Percentiles rank a stretch among this genome's conserved stretches.
Conservation (phyloP, 495 filamentous ascomycete species). For the Penicillium turbatum region DNA sequence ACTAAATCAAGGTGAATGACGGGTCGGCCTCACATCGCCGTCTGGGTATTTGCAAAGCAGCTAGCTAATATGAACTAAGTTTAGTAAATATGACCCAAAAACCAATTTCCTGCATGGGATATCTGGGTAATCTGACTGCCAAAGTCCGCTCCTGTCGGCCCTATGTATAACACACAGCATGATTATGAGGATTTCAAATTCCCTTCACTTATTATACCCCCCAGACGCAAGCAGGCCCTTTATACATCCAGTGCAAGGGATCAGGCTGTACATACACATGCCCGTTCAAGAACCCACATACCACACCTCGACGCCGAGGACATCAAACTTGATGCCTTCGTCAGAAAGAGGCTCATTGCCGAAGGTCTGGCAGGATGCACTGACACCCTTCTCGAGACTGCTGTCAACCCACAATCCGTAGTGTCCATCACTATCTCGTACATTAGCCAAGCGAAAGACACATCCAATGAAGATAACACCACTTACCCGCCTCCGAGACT, state of each 20-base stretch:
- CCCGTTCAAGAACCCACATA: conserved; percentile 52
- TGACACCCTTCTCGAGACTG: conserved; percentile 80
- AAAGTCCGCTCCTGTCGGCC: neutral
- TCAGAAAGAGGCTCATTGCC: conserved; percentile 95
- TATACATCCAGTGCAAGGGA: conserved; percentile 7
- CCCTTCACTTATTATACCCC: conserved; percentile 3
- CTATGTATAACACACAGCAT: neutral
- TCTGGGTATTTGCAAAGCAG: conserved; percentile 19
- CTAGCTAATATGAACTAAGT: neutral
- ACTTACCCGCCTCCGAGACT: conserved; percentile 77
- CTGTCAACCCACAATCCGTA: conserved; percentile 94
- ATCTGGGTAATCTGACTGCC: neutral
- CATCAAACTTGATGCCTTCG: conserved; percentile 87
- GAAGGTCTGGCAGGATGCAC: conserved; percentile 78
- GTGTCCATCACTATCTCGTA: conserved; percentile 62
- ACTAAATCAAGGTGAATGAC: neutral
- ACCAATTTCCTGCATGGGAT: conserved; percentile 2
- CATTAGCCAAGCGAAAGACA: conserved; percentile 4
- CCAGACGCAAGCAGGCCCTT: neutral
- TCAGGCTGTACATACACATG: neutral
- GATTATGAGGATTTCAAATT: neutral
- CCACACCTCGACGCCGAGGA: conserved; percentile 91
- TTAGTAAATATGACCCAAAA: neutral
- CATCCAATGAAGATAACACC: neutral
- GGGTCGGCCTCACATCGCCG: conserved; percentile 1